Conservation (phyloP, 2,329 filamentous ascomycete genomes). For the Trichoderma atrobrunneum region DNA sequence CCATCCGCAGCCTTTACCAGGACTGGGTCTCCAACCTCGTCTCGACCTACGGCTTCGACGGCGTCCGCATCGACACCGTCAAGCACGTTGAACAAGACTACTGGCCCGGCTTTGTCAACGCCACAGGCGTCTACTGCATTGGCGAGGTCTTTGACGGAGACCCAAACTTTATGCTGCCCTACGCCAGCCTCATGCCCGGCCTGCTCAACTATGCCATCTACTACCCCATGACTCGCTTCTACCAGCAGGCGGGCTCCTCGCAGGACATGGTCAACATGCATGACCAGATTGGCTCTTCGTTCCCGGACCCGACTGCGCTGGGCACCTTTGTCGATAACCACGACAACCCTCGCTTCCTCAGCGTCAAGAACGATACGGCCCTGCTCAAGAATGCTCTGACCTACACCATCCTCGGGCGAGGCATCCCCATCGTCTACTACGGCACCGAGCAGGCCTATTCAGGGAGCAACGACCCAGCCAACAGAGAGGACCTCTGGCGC, state of each 20-base stretch:
- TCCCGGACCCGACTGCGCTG: slow-evolving; percentile 45
- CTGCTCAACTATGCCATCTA: slow-evolving; percentile 59
- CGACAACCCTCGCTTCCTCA: slow-evolving; percentile 54
- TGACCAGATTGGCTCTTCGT: slow-evolving; percentile 34
- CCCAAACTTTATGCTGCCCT: slow-evolving; percentile 49
- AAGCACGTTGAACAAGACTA: slow-evolving; percentile 61
- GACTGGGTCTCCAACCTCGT: slow-evolving; percentile 60
- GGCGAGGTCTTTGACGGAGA: slow-evolving; percentile 60
- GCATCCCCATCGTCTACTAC: slow-evolving; percentile 64
- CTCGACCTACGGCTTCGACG: slow-evolving; percentile 59
- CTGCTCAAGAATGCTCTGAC: slow-evolving; percentile 60
- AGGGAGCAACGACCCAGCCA: slow-evolving; percentile 46
- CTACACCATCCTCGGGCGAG: slow-evolving; percentile 59
- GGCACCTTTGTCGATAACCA: slow-evolving; percentile 59
- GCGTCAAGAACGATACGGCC: slow-evolving; percentile 49
- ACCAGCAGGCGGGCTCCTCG: slow-evolving; percentile 38
- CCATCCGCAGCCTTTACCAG: slow-evolving; percentile 50
- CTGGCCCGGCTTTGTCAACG: slow-evolving; percentile 52
- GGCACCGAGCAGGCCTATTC: slow-evolving; percentile 62
- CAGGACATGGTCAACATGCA: slow-evolving; percentile 40
- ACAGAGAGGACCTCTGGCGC: slow-evolving; percentile 59
- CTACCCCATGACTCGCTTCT: slow-evolving; percentile 42
- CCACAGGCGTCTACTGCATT: slow-evolving; percentile 57
- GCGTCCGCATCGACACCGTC: slow-evolving; percentile 59
- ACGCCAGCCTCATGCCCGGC: slow-evolving; percentile 54